Evolutionary conservation across 2,329 filamentous ascomycete species (phyloP).

Genomic region (Madurella mycetomatis): DNA sequence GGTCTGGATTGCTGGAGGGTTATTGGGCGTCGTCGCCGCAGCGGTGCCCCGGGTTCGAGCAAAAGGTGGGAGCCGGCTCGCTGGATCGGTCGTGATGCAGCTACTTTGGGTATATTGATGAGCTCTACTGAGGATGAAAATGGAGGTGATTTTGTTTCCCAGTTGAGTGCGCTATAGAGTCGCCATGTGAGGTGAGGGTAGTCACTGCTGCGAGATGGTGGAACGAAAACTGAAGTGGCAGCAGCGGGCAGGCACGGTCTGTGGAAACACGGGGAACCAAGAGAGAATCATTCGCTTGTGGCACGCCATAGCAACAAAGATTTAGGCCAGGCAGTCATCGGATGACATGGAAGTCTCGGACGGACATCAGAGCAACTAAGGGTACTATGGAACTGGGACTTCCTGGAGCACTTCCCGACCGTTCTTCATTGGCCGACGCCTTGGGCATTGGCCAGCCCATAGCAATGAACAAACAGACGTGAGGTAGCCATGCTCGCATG

Average conservation of each 20-base stretch:
- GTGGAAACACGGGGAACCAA: not conserved
- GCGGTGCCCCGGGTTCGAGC: not conserved
- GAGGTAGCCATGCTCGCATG: not conserved
- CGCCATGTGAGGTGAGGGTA: too few relatives aligned
- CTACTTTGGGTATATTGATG: not conserved
- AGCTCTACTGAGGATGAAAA: too few relatives aligned
- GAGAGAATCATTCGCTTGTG: not conserved
- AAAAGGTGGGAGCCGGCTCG: not conserved
- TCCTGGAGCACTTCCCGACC: not conserved
- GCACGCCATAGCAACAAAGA: not conserved
- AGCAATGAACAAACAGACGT: not conserved
- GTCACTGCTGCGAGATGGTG: too few relatives aligned
- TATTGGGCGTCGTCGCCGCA: too few relatives aligned
- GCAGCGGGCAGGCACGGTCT: not conserved
- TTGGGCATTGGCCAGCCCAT: not conserved
- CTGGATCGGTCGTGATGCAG: not conserved
- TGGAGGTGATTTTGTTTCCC: too few relatives aligned
- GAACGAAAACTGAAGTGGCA: not conserved
- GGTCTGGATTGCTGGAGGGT: not conserved
- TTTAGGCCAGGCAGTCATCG: not conserved
- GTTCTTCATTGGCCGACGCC: not conserved
- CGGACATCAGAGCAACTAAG: not conserved
- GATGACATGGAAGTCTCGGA: not conserved
- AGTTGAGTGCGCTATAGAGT: too few relatives aligned
- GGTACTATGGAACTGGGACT: not conserved